phyloP scores from a whole-genome alignment of 768 basidiomycete genomes.

The Lactarius sp. region DNA sequence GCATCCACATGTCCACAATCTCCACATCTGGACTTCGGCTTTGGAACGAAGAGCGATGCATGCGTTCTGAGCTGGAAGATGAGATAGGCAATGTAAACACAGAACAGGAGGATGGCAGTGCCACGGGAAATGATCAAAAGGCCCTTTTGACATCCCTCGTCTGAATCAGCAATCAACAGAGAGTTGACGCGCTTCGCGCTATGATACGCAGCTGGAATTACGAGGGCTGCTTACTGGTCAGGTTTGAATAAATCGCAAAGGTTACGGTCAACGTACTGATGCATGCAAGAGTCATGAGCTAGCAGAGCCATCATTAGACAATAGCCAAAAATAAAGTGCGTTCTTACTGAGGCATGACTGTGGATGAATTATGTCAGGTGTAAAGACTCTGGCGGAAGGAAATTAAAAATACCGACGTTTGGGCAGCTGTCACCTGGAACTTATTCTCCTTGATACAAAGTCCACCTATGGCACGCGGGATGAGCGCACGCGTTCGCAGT shows the following conservation, averaged over 20 bases:
- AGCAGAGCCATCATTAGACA: conserved; percentile 13
- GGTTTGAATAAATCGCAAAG: not conserved
- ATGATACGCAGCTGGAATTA: conserved; percentile 86
- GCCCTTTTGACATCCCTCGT: conserved; percentile 35
- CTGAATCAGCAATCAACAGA: conserved; percentile 26
- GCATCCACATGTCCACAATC: conserved; percentile 34
- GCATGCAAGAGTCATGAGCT: conserved; percentile 83
- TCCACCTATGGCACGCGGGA: conserved; percentile 46
- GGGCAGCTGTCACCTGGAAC: conserved; percentile 83
- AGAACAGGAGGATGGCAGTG: conserved; percentile 68
- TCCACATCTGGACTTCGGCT: not conserved
- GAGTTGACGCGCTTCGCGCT: conserved; percentile 35
- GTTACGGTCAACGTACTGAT: conserved; percentile 53
- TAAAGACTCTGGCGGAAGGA: not conserved
- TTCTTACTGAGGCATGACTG: conserved; percentile 19
- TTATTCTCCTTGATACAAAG: conserved; percentile 56
- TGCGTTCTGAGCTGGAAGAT: conserved; percentile 54
- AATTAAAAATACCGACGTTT: conserved; percentile 52
- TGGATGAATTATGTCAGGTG: not conserved
- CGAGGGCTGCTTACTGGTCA: conserved; percentile 47
- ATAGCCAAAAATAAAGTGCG: not conserved
- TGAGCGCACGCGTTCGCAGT: not conserved
- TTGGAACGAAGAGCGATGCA: conserved; percentile 49
- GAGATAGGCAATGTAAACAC: conserved; percentile 55
- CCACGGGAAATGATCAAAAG: conserved; percentile 74